These are phyloP conservation scores for Trametes sp. DNA, from an alignment of 1,284 basidiomycete species.

Conservation along the genomic window DNA sequence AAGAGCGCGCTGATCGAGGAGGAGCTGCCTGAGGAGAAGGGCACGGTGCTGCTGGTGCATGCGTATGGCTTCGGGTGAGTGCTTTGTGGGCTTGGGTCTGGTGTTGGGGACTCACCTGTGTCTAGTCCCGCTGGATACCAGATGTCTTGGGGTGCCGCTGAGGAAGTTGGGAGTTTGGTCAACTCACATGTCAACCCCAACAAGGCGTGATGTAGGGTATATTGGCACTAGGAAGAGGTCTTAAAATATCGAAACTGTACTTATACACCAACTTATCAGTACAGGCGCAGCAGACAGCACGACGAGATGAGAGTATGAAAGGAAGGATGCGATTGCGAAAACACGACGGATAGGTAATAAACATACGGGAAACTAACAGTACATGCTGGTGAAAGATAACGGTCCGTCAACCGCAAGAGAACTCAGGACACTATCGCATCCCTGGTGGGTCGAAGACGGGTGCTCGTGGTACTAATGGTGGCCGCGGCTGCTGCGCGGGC, in stretches of 20 bases:
- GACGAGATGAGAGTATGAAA: not conserved
- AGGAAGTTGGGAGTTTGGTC: conserved; percentile 44
- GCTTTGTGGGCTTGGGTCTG: not conserved
- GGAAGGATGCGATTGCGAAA: conserved; percentile 26
- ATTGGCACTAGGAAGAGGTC: not conserved
- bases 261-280: not conserved
- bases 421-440: conserved; percentile 22
- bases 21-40: conserved; percentile 47
- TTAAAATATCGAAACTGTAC: not conserved
- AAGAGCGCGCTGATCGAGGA: conserved; percentile 40
- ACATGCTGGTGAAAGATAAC: conserved; percentile 28
- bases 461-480: conserved; percentile 27
- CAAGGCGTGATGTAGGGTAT: not conserved
- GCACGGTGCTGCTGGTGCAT: conserved; percentile 63
- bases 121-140: conserved; percentile 76
- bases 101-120: conserved; percentile 38
- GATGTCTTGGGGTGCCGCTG: conserved; percentile 77
- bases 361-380: conserved; percentile 31
- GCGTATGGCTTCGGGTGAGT: conserved; percentile 67
- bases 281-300: not conserved
- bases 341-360: conserved; percentile 27
- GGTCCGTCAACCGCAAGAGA: not conserved
- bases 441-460: conserved; percentile 31
- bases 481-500: conserved; percentile 22
- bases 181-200: conserved; percentile 17